phyloP scores from a whole-genome alignment of 306 rosid species.

The Lotus japonicus region DNA sequence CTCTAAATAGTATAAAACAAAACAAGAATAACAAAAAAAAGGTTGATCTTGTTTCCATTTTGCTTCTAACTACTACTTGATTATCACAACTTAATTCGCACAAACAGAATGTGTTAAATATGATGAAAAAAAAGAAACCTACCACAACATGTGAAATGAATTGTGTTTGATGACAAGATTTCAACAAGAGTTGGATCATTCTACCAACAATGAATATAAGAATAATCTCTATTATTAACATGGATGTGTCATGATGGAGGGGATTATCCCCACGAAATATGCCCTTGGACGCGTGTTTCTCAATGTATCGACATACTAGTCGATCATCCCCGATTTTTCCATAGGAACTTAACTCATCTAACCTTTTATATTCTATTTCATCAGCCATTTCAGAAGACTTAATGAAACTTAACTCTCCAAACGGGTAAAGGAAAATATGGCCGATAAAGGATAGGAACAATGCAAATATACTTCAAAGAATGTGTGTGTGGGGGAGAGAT shows the following conservation, averaged over 20 bases:
- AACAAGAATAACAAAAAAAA: not conserved
- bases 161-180: slow-evolving; percentile 19
- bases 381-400: slow-evolving; percentile 18
- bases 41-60: no score
- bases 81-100: no score
- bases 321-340: slow-evolving; percentile 8
- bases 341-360: not conserved
- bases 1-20: not conserved
- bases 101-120: not conserved
- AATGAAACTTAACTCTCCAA: not conserved
- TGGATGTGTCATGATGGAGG: not conserved
- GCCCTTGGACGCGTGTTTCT: not conserved
- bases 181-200: slow-evolving; percentile 14
- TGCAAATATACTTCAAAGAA: no score
- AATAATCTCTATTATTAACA: not conserved
- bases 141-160: slow-evolving; percentile 21
- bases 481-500: no score
- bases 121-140: not conserved
- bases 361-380: rapidly evolving
- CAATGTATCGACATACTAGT: not conserved
- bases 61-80: no score
- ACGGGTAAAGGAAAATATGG: not conserved
- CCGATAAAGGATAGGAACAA: not conserved
- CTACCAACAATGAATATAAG: not conserved
- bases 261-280: slow-evolving; percentile 13